These are phyloP conservation scores for Stropharia rugosoannulata DNA, from an alignment of 768 basidiomycete species.

Conservation along the genomic window DNA sequence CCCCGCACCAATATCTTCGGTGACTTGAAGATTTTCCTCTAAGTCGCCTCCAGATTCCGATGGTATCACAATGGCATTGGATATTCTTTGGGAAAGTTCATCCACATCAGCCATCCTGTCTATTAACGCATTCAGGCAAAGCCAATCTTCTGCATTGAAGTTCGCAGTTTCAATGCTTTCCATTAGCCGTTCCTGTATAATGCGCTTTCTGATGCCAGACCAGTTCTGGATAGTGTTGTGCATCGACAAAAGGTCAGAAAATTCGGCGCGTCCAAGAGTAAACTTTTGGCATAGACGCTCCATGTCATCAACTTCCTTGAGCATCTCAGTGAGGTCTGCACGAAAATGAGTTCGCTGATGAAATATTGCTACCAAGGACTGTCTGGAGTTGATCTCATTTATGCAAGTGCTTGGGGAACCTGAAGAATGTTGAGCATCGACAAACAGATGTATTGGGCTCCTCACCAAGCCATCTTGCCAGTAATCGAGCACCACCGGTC, in stretches of 20 bases:
- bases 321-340: constrained; percentile 53
- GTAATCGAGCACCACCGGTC: constrained; percentile 70
- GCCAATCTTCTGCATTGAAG: constrained; percentile 46
- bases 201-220: constrained; percentile 47
- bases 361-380: constrained; percentile 77
- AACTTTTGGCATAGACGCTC: constrained; percentile 79
- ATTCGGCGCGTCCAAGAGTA: constrained; percentile 63
- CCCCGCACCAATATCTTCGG: constrained; percentile 1
- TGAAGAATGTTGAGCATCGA: constrained; percentile 24
- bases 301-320: constrained; percentile 66
- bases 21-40: constrained; percentile 2
- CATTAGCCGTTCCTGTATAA: constrained; percentile 56
- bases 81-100: constrained; percentile 56
- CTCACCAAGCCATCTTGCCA: constrained; percentile 79
- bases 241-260: constrained; percentile 64
- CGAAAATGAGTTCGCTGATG: constrained; percentile 58
- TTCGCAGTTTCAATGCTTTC: constrained; percentile 35
- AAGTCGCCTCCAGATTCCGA: constrained; percentile 8
- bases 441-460: constrained; percentile 20
- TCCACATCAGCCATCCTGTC: constrained; percentile 49
- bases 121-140: constrained; percentile 51
- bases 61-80: constrained; percentile 38
- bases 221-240: constrained; percentile 62
- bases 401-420: constrained; percentile 84
- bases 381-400: constrained; percentile 68